These are phyloP conservation scores for Moesziomyces parantarcticus DNA, from an alignment of 1,284 basidiomycete genomes.

Conservation along the genomic window DNA sequence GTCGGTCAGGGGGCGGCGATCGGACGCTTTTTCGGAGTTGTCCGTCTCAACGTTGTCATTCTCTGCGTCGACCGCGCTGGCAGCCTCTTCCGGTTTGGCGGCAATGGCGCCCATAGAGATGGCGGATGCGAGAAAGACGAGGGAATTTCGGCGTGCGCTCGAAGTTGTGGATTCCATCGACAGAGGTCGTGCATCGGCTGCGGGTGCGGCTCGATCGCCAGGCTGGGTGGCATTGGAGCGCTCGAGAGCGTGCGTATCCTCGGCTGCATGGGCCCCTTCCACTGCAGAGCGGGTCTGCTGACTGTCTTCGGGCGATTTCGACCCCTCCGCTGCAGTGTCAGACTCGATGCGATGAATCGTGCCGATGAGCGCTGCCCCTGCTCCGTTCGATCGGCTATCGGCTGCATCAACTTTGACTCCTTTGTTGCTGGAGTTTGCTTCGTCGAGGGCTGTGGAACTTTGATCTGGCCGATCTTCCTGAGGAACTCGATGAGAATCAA, in stretches of 20 bases:
- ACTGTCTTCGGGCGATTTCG: too few relatives aligned
- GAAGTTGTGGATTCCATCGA: conserved; percentile 42
- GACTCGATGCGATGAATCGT: not conserved
- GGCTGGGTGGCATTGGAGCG: conserved; percentile 1
- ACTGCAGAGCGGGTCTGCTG: too few relatives aligned
- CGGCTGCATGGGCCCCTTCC: too few relatives aligned
- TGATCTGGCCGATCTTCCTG: not conserved
- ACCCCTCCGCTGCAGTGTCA: too few relatives aligned
- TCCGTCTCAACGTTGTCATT: not conserved
- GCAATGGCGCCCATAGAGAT: conserved; percentile 47
- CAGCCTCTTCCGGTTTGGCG: conserved; percentile 5
- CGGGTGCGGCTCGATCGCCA: not conserved
- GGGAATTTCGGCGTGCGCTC: conserved; percentile 21
- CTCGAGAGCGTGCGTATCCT: too few relatives aligned
- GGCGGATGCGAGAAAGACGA: conserved; percentile 45
- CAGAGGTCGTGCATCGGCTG: conserved; percentile 13
- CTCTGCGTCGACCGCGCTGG: not conserved
- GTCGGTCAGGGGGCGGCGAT: not conserved
- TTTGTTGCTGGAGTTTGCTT: too few relatives aligned
- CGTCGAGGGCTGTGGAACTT: not conserved
- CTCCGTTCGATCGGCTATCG: not conserved
- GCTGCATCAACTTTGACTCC: too few relatives aligned
- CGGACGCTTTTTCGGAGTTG: not conserved
- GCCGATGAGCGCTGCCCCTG: not conserved
- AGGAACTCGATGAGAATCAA: not conserved